Evolutionary conservation across 768 basidiomycete genomes (phyloP).

Genomic region (Kwoniella europaea): DNA sequence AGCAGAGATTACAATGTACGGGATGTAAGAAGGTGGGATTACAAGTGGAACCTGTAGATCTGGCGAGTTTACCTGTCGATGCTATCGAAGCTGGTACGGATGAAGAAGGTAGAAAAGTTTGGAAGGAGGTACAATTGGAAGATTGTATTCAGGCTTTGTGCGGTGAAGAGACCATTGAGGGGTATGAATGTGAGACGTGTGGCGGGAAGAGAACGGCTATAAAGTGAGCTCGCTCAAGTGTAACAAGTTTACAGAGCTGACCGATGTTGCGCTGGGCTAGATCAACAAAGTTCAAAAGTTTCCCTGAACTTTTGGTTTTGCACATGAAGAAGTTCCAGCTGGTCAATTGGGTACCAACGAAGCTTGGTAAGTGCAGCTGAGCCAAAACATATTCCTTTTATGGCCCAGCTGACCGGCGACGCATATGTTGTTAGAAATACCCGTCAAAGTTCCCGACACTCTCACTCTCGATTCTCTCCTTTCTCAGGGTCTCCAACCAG

Average conservation of each 20-base stretch:
- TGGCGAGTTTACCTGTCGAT: constrained; percentile 79
- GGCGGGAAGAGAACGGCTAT: constrained; percentile 69
- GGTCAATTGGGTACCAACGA: constrained; percentile 94
- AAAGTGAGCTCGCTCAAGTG: constrained; percentile 64
- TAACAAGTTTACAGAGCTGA: constrained; percentile 4
- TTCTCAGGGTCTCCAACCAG: constrained; percentile 71
- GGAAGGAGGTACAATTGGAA: constrained; percentile 67
- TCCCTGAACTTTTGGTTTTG: constrained; percentile 84
- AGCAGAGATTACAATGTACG: constrained; percentile 83
- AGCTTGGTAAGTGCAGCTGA: constrained; percentile 69
- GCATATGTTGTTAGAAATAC: constrained; percentile 71
- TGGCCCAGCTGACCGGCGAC: constrained; percentile 19
- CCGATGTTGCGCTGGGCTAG: constrained; percentile 58
- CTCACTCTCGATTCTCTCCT: constrained; percentile 71
- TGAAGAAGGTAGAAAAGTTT: constrained; percentile 69
- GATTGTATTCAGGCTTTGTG: constrained; percentile 63
- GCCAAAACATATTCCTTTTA: too few species aligned
- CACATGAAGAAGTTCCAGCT: constrained; percentile 94
- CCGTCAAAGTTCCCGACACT: constrained; percentile 72
- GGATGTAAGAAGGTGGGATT: constrained; percentile 83
- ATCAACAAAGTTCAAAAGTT: constrained; percentile 76
- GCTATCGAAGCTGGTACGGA: constrained; percentile 64
- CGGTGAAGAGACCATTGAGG: constrained; percentile 57
- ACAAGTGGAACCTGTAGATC: constrained; percentile 73
- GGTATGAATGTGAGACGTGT: constrained; percentile 81